Base-by-base conservation (phyloP, 129 eudicot species). In the Apium graveolens region DNA sequence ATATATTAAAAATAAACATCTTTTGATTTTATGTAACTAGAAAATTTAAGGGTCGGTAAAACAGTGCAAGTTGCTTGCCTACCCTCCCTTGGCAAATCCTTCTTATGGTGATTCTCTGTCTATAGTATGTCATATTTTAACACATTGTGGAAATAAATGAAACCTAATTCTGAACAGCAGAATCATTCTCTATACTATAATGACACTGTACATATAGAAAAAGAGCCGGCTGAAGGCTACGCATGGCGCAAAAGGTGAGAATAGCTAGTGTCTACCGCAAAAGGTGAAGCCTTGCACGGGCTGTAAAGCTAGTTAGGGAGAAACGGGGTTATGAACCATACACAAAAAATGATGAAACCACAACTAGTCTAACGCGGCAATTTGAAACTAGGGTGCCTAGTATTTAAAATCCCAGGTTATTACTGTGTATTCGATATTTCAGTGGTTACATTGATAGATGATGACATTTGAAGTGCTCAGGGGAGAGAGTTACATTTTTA, bases 401-500 rank as follows among this genome's bases (percentile, higher is more conserved):
- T 63, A 55, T 24, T 63, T 63, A 2, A 3, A 26, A 27, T 63
- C 32, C 31, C 66, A 57, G 66, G 66, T 21, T 2, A n/a, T 60
- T 24, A 8, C 9, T 60, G 13, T n/a, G 69, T 60, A 5, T n/a
- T n/a, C 32, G 26, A 60, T 5, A 60, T 7, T 63, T 27, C 17
- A 63, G 18, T 4, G 70, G 35, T 63, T 11, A 63, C 7, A 26
- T 9, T 9, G 7, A 63, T 12, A 63, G 3, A 63, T 4, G 12
- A 63, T 27, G 3, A 27, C 31, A 29, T 63, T 10, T 4, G 11
- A 26, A 63, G 18, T 63, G 70, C 7, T 63, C 37, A 12, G 29
- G 70, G 6, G 7, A 55, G 7, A 63, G 27, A 27, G 20, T 68
- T 81, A 90, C 99, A 97, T 96, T 96, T 73, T 96, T 95, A 77